Base-by-base conservation (phyloP, 768 basidiomycete genomes). In the Daedalea quercina region DNA sequence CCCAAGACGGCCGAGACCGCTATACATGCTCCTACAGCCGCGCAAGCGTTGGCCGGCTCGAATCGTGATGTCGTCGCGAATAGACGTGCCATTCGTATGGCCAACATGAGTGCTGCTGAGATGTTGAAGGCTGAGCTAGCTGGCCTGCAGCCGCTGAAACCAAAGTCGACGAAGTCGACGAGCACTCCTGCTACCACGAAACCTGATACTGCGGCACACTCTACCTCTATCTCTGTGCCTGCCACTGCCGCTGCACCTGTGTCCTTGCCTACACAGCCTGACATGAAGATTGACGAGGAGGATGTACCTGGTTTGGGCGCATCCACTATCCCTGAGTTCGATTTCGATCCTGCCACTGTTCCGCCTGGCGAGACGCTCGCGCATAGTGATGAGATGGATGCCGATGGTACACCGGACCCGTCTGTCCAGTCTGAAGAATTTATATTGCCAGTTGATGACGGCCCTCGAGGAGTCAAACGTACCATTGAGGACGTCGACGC, bases 101-200 rank as follows among this genome's bases (percentile, higher is more conserved):
- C 95, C 25, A 98, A 98, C 65, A 82, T 98, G 83, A 91, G 84
- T 73, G 95, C 95, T 43, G 94, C 94, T 51, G 91, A 98, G 67
- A 80, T 86, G 67, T 76, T 98, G 62, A 94, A 91, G 71, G 93
- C 91, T 48, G 91, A 97, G 69, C 69, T 97, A 57, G 79, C 84
- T 58, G 80, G 82, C 20, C 64, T 74, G 43, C 57, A 68, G 50
- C 72, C 77, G 12, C 66, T 73, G 47, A 75, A 73, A 59, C 59
- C 68, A 6, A 33, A 60, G n/a, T 50, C 33, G 50, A 46, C 59
- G 34, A 45, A 51, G 31, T 34, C 60, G 12, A 40, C 54, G n/a
- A 19, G 51, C 3, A 19, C 54, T 3, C 23, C 45, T 45, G 51
- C 41, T 50, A 1, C 53, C 40, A 13, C 51, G 19, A 51, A 23